Evolutionary conservation across 805 yeast species (phyloP).

Genomic region (Ogataea populi-albae): DNA sequence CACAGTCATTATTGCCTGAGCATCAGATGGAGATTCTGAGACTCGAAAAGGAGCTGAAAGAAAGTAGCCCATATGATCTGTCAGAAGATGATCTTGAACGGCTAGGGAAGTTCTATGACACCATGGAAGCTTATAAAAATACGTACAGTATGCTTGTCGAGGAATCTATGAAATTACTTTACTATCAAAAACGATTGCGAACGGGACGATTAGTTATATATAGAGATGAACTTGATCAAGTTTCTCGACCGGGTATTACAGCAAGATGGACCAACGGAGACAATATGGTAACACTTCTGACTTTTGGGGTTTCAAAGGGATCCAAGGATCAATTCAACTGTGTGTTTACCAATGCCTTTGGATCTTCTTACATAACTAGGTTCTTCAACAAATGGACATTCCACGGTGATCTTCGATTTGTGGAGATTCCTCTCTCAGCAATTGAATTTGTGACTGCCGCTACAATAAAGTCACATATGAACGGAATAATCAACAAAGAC

Average conservation of each 20-base stretch:
- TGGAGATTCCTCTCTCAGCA: slow-evolving; percentile 38
- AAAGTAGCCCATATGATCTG: slow-evolving; percentile 30
- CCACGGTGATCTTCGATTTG: slow-evolving; percentile 21
- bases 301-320: slow-evolving; percentile 40
- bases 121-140: slow-evolving; percentile 44
- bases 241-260: slow-evolving; percentile 51
- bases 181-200: slow-evolving; percentile 45
- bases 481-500: slow-evolving; percentile 37
- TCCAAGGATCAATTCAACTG: slow-evolving; percentile 16
- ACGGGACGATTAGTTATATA: slow-evolving; percentile 59
- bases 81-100: slow-evolving; percentile 39
- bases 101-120: slow-evolving; percentile 43
- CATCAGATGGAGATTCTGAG: slow-evolving; percentile 65
- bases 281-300: slow-evolving; percentile 37
- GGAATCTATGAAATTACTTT: slow-evolving; percentile 46
- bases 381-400: slow-evolving; percentile 35
- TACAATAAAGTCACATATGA: slow-evolving; percentile 33
- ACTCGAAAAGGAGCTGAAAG: slow-evolving; percentile 44
- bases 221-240: slow-evolving; percentile 39
- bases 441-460: slow-evolving; percentile 46
- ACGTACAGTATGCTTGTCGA: slow-evolving; percentile 44
- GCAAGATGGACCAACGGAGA: slow-evolving; percentile 40
- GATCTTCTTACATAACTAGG: slow-evolving; percentile 31
- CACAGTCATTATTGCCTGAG: slow-evolving; percentile 83
- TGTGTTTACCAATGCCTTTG: slow-evolving; percentile 26